Base-by-base conservation (phyloP, 2,329 filamentous ascomycete genomes). In the Pestalotiopsis sp. region DNA sequence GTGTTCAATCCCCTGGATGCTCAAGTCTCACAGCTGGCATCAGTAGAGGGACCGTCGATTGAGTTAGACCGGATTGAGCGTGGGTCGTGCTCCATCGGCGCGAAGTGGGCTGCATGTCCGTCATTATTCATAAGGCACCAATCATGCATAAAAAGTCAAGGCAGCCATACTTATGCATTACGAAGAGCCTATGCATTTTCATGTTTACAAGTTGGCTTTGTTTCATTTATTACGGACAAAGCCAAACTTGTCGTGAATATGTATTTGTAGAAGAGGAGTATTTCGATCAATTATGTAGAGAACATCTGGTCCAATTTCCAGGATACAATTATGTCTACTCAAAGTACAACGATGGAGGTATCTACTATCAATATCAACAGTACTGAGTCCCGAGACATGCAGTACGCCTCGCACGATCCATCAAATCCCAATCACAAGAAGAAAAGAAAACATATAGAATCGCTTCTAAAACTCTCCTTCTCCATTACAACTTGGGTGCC, bases 21-120 rank as follows among this genome's bases (percentile, higher is more conserved):
- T 49, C 41, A 57, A 66, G 63, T 66, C 63, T 66, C 63, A 66
- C 63, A 66, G 49, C 63, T 66, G 63, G 63, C 63, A 66, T 66
- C 63, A 66, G 63, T 56, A 23, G 62, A 63, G 27, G 36, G 20
- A 23, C 27, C 36, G 62, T 17, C 41, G 23, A 49, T 49, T 36
- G 20, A 57, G 23, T 57, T 66, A 62, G 39, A 57, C 49, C 63
- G 63, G 45, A 66, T 66, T 66, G 20, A 58, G 63, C 25, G 25
- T 56, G 63, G 63, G 41, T 36, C 63, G 63, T 56, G 63, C 63
- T 66, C n/a, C 39, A 36, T n/a, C 38, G 3, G n/a, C 23, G 39
- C 45, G 45, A 52, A 39, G 62, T 65, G 62, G 62, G 62, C 62
- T 65, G 57, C 27, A n/a, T 17, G 57, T 59, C 57, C 57, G 45